Evolutionary conservation across 1,284 basidiomycete genomes (phyloP).

Genomic region (Polyporus tsugae): DNA sequence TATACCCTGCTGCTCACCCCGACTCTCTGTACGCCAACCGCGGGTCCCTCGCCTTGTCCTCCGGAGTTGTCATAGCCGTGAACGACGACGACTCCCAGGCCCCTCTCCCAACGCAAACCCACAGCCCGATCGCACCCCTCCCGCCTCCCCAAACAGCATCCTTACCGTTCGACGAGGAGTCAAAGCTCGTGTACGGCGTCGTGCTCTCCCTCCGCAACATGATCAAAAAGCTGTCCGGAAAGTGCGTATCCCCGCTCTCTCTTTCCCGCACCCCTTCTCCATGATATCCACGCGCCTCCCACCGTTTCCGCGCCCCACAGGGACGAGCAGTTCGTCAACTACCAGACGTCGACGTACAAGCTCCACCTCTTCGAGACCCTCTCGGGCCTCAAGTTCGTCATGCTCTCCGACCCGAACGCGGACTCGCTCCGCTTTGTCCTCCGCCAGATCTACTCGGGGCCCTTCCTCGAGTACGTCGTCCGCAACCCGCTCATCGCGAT

Average conservation of each 20-base stretch:
- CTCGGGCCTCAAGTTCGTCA: constrained; percentile 95
- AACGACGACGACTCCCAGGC: constrained; percentile 55
- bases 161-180: constrained; percentile 95
- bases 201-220: constrained; percentile 93
- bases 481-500: constrained; percentile 88
- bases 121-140: constrained; percentile 40
- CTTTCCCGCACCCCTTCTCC: constrained; percentile 6
- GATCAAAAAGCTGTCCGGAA: constrained; percentile 92
- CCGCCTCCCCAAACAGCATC: constrained; percentile 48
- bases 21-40: constrained; percentile 57
- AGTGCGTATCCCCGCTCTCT: constrained; percentile 54
- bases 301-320: constrained; percentile 48
- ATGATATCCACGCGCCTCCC: constrained; percentile 1
- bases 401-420: constrained; percentile 87
- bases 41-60: constrained; percentile 65
- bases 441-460: constrained; percentile 91
- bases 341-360: constrained; percentile 92
- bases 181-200: constrained; percentile 97
- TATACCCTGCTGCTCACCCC: constrained; percentile 53
- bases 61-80: constrained; percentile 74
- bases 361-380: constrained; percentile 93
- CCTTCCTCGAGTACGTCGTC: constrained; percentile 94
- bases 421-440: constrained; percentile 88
- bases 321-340: constrained; percentile 91
- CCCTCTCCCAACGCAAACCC: constrained; percentile 47